Base-by-base conservation (phyloP, 768 basidiomycete species). In the Tylopilus rubrobrunneus region DNA sequence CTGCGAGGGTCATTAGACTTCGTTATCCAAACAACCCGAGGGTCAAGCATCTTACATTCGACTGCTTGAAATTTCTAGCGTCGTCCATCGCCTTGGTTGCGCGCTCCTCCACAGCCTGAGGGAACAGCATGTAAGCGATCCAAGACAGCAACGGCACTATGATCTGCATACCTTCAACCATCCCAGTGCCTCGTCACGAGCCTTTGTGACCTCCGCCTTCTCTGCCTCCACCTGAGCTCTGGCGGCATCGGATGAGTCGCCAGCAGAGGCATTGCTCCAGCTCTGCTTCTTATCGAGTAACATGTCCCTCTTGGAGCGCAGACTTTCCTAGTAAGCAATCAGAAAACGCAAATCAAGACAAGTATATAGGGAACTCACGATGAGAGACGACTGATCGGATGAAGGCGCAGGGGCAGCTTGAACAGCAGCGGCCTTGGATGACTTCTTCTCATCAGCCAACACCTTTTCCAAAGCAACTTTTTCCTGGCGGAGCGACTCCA, bases 251-350 rank as follows among this genome's bases (percentile, higher is more conserved):
- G 73, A 53, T 5, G 64, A 61, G 2, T 58, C 59, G 19, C 62
- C 52, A 5, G 53, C 36, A 46, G 58, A 56, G 1, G 71, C 28
- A n/a, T 69, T 51, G 33, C 55, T 64, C 51, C 67, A 57, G 21
- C 70, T 68, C 52, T 77, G 76, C 63, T 83, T 87, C 62, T 87
- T 86, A 0, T 75, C 76, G 28, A 85, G 71, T 15, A 90, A 69
- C 47, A 72, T 75, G 62, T 88, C 86, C 48, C 82, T 76, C 67
- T 92, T 84, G 42, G 77, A 75, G 50, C 69, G 75, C 28, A 89
- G 66, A 44, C 75, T 58, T 48, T 12, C 71, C 86, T 89, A 36
- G 36, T 17, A 42, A 21, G 17, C 17, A 17, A n/a, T 60, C 46
- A 58, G 28, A 45, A 36, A 31, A 9, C 10, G 7, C 5, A n/a